These are phyloP conservation scores for Cryoendolithus antarcticus DNA, from an alignment of 2,329 filamentous ascomycete species.

Conservation along the genomic window DNA sequence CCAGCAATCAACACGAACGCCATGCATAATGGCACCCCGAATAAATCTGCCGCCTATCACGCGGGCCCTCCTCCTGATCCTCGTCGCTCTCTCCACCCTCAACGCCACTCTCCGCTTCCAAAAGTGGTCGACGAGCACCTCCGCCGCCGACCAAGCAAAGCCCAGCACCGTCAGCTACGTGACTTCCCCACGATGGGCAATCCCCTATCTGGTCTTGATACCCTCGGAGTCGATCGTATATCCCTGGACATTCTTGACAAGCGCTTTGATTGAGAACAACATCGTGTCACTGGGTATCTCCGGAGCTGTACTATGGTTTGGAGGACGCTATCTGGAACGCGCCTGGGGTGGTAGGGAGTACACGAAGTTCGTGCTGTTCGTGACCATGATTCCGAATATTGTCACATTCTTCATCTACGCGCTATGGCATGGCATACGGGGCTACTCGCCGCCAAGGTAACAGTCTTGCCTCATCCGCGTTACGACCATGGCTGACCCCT, in stretches of 20 bases:
- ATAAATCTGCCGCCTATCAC: conserved; percentile 90
- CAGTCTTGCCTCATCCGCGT: conserved; percentile 20
- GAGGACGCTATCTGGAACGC: conserved; percentile 86
- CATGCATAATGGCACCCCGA: conserved; percentile 32
- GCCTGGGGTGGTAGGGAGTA: conserved; percentile 91
- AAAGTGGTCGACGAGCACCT: conserved; percentile 40
- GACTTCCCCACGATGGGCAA: conserved; percentile 21
- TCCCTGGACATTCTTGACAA: conserved; percentile 83
- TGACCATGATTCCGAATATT: conserved; percentile 70
- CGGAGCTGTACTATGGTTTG: conserved; percentile 71
- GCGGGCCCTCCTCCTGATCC: conserved; percentile 61
- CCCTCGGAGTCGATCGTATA: conserved; percentile 74
- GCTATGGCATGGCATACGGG: conserved; percentile 57
- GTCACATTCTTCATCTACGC: conserved; percentile 62
- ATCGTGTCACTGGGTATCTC: conserved; percentile 73
- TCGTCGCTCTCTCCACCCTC: conserved; percentile 67
- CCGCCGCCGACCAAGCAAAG: conserved; percentile 11
- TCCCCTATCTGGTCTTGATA: conserved; percentile 77
- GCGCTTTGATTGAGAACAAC: conserved; percentile 85
- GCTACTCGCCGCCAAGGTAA: conserved; percentile 56
- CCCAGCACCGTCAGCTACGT: conserved; percentile 24
- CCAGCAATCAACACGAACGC: no score
- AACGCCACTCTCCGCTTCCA: conserved; percentile 67
- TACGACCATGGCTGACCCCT: background rate
- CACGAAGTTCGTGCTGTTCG: conserved; percentile 76